Base-by-base conservation (phyloP, 106 monocot species). In the Ottelia alismoides region DNA sequence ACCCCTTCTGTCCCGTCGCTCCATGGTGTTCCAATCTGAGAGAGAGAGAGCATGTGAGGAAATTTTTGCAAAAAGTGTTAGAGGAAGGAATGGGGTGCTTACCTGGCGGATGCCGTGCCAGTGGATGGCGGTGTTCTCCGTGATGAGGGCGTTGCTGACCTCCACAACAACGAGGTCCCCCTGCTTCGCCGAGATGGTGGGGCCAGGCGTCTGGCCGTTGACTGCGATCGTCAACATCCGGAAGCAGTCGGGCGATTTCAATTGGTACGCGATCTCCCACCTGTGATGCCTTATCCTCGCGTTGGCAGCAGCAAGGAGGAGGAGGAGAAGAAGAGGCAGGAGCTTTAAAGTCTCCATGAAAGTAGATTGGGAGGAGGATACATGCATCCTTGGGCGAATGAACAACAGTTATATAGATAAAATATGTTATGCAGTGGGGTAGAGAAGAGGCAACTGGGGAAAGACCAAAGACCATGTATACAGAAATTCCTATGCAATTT, bases 101-200 rank as follows among this genome's bases (percentile, higher is more conserved):
- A 85, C 92, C 78, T 94, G 84, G 0, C 88, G 64, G 46, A 94
- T 88, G 6, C 88, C 84, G 11, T 88, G 94, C 88, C 80, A 88
- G 67, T 94, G 88, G 24, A 94, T 71, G 28, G 78, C 88, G 6
- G 56, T 20, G 69, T 85, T 94, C 67, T 88, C 94, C 0, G 84
- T 78, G 46, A 69, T 0, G 0, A 88, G 69, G 5, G 43, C 11
- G 65, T 94, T 94, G 47, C 63, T 68, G 32, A 94, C 75, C 20
- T 69, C 63, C 18, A 94, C 63, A 30, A 78, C 66, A 57, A 94
- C 58, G 0, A 81, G 84, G 57, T 94, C 94, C 3, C 94, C 94
- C 28, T 84, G 78, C 28, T 66, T 29, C 0, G 88, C 88, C 2
- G 54, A 25, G 69, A 94, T 94, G 27, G 81, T 84, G 0, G 94